A percentile compares a stretch with the other conserved stretches of the same genome.
phyloP scores from a whole-genome alignment of 306 rosid genomes.

The Geum urbanum region DNA sequence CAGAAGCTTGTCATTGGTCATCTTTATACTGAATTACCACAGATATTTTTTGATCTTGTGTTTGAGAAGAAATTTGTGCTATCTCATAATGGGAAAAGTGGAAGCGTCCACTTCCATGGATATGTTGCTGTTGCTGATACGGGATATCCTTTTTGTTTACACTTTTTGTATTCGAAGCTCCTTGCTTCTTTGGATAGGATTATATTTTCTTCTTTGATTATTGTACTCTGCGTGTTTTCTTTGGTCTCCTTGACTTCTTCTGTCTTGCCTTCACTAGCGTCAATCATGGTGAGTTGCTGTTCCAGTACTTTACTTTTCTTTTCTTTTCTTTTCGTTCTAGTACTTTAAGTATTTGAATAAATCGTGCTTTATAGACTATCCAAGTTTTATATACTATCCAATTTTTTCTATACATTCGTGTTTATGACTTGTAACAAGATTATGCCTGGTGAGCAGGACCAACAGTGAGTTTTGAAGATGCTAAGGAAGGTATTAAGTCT shows the following conservation, averaged over 20 bases:
- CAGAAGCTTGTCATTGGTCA: conserved; percentile 57
- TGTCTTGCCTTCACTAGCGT: conserved; percentile 23
- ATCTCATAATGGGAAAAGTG: conserved; percentile 63
- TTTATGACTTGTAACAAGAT: background rate
- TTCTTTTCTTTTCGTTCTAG: background rate
- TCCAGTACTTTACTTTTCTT: conserved; percentile 11
- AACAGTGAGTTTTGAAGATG: conserved; percentile 31
- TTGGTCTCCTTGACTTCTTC: conserved; percentile 41
- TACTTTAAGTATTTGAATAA: background rate
- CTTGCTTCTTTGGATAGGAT: background rate
- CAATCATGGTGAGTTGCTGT: conserved; percentile 38
- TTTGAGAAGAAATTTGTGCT: conserved; percentile 60
- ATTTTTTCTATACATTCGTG: background rate
- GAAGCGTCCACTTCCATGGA: conserved; percentile 62
- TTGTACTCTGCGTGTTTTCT: background rate
- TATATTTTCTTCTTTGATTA: background rate
- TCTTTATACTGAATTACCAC: conserved; percentile 54
- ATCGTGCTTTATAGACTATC: conserved; percentile 31
- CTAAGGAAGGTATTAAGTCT: conserved; percentile 32
- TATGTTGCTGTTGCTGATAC: conserved; percentile 14
- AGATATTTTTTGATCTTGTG: conserved; percentile 50
- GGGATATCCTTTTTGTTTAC: conserved; percentile 46
- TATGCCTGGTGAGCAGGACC: conserved; percentile 27
- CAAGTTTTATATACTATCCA: background rate
- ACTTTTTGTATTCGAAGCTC: conserved; percentile 14